Base-by-base conservation (phyloP, 805 yeast genomes). In the Candida schatavii region DNA sequence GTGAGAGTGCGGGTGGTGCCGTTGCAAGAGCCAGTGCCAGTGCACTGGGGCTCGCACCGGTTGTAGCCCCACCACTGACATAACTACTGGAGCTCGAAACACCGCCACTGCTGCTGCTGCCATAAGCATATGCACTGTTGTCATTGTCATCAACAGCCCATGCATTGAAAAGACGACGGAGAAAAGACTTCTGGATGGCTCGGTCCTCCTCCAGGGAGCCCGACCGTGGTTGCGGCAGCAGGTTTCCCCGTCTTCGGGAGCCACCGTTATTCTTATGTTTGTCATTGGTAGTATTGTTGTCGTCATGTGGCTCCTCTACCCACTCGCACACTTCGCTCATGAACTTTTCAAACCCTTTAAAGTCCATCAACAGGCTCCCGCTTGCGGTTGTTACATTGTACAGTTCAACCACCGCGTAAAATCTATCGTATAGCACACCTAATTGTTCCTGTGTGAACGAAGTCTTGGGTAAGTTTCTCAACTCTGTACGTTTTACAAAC, bases 401-500 rank as follows among this genome's bases (percentile, higher is more conserved):
- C n/a, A 88, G 71, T 57, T 83, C 83, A 22, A 89, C 75, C 10
- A 87, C 83, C 26, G 80, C 77, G 55, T 90, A 88, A 60, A 81
- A 91, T 30, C 93, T 70, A 55, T 93, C 98, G 59, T 93, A 91
- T 4, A 89, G 70, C 42, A 84, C 77, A 3, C 88, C 79, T 14
- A 88, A 50, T 29, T 86, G 78, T 0, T 72, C 81, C 20, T 63
- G 69, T 3, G 72, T 59, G 26, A 91, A 64, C 55, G 85, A 78
- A 1, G 87, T 78, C 56, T 83, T 83, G 27, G 95, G 91, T 41
- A 91, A 67, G 61, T 88, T 90, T 50, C 99, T 74, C 31, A 93
- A 60, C 61, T 93, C 97, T 0, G 97, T 88, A 43, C 96, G 75
- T 62, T 91, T 93, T 27, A 93, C 95, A 67, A 91, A 91, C 1